Conservation (phyloP, 352 stramenopile species). For the Phytophthora constricta region DNA sequence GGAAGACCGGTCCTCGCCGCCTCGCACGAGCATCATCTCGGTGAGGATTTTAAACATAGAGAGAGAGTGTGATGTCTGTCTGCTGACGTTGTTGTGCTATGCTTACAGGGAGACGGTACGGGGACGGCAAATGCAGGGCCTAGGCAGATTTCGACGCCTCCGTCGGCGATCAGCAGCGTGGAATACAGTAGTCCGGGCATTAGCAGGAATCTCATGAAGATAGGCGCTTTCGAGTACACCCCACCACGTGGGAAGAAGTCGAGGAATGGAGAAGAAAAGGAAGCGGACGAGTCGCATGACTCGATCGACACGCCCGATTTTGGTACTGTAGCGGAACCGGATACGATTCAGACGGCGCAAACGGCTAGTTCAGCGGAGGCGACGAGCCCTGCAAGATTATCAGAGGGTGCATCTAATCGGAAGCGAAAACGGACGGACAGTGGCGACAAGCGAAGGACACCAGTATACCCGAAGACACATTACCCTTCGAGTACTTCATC, state of each 20-base stretch:
- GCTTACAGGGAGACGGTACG: constrained; percentile 12
- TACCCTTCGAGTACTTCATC: constrained; percentile 41
- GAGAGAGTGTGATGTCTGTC: background rate
- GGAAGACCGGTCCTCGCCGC: constrained; percentile 56
- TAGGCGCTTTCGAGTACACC: constrained; percentile 81
- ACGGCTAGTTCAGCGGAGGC: background rate
- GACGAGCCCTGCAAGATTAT: constrained; percentile 18
- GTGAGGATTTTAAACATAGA: constrained; percentile 33
- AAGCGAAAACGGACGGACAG: constrained; percentile 58
- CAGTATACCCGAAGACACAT: constrained; percentile 59
- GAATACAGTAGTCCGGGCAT: constrained; percentile 64
- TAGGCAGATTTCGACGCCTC: constrained; percentile 52
- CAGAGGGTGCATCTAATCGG: constrained; percentile 33
- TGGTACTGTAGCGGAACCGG: constrained; percentile 50
- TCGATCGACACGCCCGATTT: constrained; percentile 60
- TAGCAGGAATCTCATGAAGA: constrained; percentile 84
- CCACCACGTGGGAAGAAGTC: constrained; percentile 49
- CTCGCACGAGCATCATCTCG: constrained; percentile 54
- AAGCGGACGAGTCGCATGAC: constrained; percentile 30
- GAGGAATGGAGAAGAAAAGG: constrained; percentile 22
- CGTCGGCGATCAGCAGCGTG: constrained; percentile 81
- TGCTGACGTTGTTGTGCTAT: constrained; percentile 1
- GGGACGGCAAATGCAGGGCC: constrained; percentile 22
- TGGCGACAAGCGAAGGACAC: constrained; percentile 26
- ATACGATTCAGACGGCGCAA: constrained; percentile 20